Percentiles rank a stretch among this genome's conserved stretches.
Conservation (phyloP, 371 early-diverging fungal genomes). For the Batrachochytrium dendrobatidis region DNA sequence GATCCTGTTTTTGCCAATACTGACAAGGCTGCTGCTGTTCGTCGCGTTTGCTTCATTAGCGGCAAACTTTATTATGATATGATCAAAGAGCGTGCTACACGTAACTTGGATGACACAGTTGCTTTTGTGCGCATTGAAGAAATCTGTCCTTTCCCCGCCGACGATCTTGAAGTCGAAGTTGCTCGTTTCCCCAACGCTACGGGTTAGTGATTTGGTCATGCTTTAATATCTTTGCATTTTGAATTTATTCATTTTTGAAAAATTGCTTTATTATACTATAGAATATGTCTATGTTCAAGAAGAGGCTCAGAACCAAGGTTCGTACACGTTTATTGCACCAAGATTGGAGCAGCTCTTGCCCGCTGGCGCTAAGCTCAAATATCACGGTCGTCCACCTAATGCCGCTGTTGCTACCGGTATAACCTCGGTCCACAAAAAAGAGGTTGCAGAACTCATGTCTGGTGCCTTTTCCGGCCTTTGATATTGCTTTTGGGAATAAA, state of each 20-base stretch:
- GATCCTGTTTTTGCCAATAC: slow-evolving; percentile 40
- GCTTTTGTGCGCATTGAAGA: slow-evolving; percentile 89
- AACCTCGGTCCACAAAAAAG: slow-evolving; percentile 43
- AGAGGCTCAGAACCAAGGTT: slow-evolving; percentile 91
- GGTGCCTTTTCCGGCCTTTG: slow-evolving; percentile 15
- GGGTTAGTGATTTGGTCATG: slow-evolving; percentile 12
- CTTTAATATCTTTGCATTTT: slow-evolving; percentile 7
- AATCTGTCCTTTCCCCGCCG: slow-evolving; percentile 85
- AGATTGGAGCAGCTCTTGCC: slow-evolving; percentile 67
- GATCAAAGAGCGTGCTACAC: slow-evolving; percentile 61
- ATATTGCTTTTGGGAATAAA: too few relatives aligned
- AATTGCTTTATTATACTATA: slow-evolving; percentile 1
- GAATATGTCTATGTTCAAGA: slow-evolving; percentile 92
- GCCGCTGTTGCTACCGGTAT: slow-evolving; percentile 45
- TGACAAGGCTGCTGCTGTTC: slow-evolving; percentile 29
- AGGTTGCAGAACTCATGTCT: slow-evolving; percentile 41
- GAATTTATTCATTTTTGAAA: neutral
- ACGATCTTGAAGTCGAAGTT: slow-evolving; percentile 57
- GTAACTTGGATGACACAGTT: slow-evolving; percentile 58
- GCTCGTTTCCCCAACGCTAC: slow-evolving; percentile 44
- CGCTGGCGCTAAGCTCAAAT: slow-evolving; percentile 19
- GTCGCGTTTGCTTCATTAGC: slow-evolving; percentile 73
- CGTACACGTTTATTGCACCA: slow-evolving; percentile 80
- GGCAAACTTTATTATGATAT: slow-evolving; percentile 92
- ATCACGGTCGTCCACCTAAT: slow-evolving; percentile 33